These are phyloP conservation scores for Pseudogymnoascus sp. DNA, from an alignment of 2,329 filamentous ascomycete genomes.

Conservation along the genomic window DNA sequence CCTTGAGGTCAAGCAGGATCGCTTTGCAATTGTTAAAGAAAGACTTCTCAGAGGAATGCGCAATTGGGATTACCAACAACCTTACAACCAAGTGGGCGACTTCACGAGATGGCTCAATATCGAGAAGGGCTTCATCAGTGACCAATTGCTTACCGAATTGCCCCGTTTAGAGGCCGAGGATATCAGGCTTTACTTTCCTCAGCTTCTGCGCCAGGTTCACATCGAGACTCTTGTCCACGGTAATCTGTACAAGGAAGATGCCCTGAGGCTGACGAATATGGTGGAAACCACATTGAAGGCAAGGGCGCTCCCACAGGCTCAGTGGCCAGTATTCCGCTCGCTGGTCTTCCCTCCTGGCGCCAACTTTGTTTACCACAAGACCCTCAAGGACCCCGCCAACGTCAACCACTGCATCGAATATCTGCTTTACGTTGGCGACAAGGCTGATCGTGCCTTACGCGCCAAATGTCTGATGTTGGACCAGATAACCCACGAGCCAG, in stretches of 20 bases:
- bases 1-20: slow-evolving; percentile 73
- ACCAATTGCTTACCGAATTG: slow-evolving; percentile 72
- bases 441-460: slow-evolving; percentile 60
- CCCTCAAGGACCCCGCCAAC: slow-evolving; percentile 77
- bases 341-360: slow-evolving; percentile 70
- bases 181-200: slow-evolving; percentile 68
- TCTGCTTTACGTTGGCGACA: slow-evolving; percentile 62
- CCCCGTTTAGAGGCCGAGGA: slow-evolving; percentile 66
- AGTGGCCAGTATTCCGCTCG: slow-evolving; percentile 74
- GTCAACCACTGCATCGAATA: slow-evolving; percentile 84
- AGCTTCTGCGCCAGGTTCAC: slow-evolving; percentile 74
- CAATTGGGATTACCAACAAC: slow-evolving; percentile 82
- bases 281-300: slow-evolving; percentile 73
- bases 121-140: slow-evolving; percentile 70
- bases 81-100: slow-evolving; percentile 80
- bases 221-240: slow-evolving; percentile 86
- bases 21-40: slow-evolving; percentile 89
- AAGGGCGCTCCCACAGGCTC: slow-evolving; percentile 62
- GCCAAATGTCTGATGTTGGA: slow-evolving; percentile 76
- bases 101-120: slow-evolving; percentile 74
- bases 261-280: slow-evolving; percentile 74
- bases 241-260: slow-evolving; percentile 91
- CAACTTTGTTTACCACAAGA: slow-evolving; percentile 77
- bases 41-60: slow-evolving; percentile 67
- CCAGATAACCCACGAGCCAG: slow-evolving; percentile 87